Evolutionary conservation across 495 filamentous ascomycete species (phyloP).

Genomic region (Pyronema omphalodes): DNA sequence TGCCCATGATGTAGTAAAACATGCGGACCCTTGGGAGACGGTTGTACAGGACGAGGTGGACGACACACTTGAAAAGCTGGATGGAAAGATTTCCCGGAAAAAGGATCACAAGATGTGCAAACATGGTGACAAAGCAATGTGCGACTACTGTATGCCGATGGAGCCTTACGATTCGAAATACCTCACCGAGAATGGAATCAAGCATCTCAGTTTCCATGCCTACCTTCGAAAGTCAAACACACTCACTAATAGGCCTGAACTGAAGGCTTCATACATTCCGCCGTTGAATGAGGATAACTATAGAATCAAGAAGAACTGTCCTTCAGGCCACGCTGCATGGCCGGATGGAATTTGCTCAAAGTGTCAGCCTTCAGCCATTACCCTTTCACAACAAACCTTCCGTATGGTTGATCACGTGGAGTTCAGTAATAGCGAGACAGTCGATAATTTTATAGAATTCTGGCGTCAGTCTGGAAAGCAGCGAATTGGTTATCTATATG

Average conservation of each 20-base stretch:
- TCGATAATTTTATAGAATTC: constrained; percentile 75
- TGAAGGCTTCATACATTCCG: constrained; percentile 83
- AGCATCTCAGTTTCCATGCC: constrained; percentile 90
- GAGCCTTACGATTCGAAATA: constrained; percentile 84
- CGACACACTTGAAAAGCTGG: constrained; percentile 63
- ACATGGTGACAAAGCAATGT: constrained; percentile 94
- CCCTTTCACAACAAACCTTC: constrained; percentile 76
- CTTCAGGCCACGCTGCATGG: constrained; percentile 81
- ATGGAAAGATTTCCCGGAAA: constrained; percentile 76
- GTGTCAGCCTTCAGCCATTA: constrained; percentile 95
- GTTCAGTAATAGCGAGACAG: constrained; percentile 61
- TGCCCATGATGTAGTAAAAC: constrained; percentile 28
- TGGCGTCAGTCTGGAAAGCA: constrained; percentile 71
- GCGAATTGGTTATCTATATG: constrained; percentile 77
- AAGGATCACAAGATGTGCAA: constrained; percentile 78
- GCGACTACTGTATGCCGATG: constrained; percentile 96
- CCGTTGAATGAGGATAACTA: constrained; percentile 88
- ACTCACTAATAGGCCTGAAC: constrained; percentile 85
- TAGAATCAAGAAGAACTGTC: constrained; percentile 71
- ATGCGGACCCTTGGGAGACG: constrained; percentile 85
- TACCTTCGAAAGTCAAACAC: constrained; percentile 88
- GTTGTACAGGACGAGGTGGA: constrained; percentile 76
- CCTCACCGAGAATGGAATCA: constrained; percentile 89
- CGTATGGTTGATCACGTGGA: constrained; percentile 99
- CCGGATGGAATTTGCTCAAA: constrained; percentile 98